Evolutionary conservation across 345 rosid genomes (phyloP), one percentile per base, ranked within the genome.

Genomic region (Brassica incana): DNA sequence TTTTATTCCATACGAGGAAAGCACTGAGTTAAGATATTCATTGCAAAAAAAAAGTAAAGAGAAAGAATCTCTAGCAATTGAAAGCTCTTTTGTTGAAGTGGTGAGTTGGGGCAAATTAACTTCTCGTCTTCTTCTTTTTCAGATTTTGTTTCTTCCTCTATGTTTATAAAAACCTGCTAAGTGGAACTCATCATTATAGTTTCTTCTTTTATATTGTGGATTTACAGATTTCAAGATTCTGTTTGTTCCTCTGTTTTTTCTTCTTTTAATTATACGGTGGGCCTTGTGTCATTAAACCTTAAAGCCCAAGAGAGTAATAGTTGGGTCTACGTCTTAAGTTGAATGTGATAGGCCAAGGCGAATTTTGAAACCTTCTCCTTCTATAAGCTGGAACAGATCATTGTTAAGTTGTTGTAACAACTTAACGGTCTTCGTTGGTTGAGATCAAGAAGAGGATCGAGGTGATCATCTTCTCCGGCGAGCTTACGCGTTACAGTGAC

Each of bases 51-150:
- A 64, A 54, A 43, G 15, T 10, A 29, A 29, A 30, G 74, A 76
- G 43, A 67, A 36, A 11, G 69, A 69, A 69, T 48, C 80, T 77
- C 14, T 23, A 23, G 40, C 30, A 63, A 43, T 16, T 45, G 61
- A n/a, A 6, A 38, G 15, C n/a, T 58, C 52, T 35, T 67, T 25
- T 75, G 12, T 32, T 7, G 71, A 70, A 77, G 75, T 78, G 66
- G 66, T 78, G 45, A 35, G 29, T n/a, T 71, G 70, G 40, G 67
- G 40, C 5, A 63, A n/a, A 14, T 64, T 32, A 33, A 33, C 67
- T 20, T 56, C 29, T 56, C 29, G 0, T 52, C 2, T 32, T 64
- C 25, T 64, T 33, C 10, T 65, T 65, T 65, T n/a, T 33, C 35
- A 1, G 68, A 32, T 64, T 32, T 32, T 65, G 12, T 65, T 61